Conservation (phyloP, 495 filamentous ascomycete species). For the Aspergillus baeticus region DNA sequence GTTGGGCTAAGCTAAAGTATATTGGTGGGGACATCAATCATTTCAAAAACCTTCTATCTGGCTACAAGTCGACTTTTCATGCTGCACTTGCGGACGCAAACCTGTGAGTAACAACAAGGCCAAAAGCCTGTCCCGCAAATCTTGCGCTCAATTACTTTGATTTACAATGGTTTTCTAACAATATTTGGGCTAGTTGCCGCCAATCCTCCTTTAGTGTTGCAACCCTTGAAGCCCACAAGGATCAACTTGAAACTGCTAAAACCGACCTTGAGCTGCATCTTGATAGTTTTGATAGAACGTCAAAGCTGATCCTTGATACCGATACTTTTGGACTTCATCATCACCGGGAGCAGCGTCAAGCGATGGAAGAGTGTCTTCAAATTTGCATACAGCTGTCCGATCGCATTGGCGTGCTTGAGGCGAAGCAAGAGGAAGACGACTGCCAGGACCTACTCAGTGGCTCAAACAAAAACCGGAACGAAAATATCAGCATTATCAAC, state of each 20-base stretch:
- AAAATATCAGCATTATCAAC: neutral
- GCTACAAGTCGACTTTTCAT: conserved; percentile 41
- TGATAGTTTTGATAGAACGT: conserved; percentile 34
- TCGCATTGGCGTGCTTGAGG: conserved; percentile 23
- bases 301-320: conserved; percentile 22
- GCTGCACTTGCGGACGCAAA: conserved; percentile 39
- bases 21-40: conserved; percentile 31
- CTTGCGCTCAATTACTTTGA: too few relatives aligned
- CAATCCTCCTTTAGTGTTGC: conserved; percentile 28
- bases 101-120: conserved; percentile 29
- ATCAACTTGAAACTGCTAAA: conserved; percentile 35
- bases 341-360: conserved; percentile 38
- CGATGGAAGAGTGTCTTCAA: conserved; percentile 42
- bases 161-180: neutral
- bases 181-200: conserved; percentile 14
- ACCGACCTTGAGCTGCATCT: conserved; percentile 38
- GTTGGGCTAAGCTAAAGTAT: conserved; percentile 29
- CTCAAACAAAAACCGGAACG: neutral
- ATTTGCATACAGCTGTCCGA: conserved; percentile 38
- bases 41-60: conserved; percentile 31
- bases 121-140: too few relatives aligned
- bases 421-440: too few relatives aligned
- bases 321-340: conserved; percentile 30
- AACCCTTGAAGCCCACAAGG: conserved; percentile 30
- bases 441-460: neutral